Evolutionary conservation across 2,329 filamentous ascomycete species (phyloP).

Genomic region (Microascus cirrosus): DNA sequence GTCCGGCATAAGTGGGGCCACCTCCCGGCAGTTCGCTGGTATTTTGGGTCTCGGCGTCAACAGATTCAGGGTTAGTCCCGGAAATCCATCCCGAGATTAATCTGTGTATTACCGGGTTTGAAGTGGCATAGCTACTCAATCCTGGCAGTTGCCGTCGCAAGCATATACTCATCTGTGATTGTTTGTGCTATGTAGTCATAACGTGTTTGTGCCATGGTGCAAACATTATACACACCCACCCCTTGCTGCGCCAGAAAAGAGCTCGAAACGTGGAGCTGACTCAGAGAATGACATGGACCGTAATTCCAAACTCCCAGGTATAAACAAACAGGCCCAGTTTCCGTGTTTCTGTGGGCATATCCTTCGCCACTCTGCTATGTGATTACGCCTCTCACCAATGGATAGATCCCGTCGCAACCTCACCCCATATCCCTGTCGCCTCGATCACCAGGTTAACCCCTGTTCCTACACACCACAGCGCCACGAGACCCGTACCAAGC

Average conservation of each 20-base stretch:
- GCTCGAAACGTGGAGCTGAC: not conserved
- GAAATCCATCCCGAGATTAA: no score
- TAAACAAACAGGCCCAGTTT: not conserved
- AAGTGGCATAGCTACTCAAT: no score
- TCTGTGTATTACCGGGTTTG: no score
- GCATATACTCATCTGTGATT: no score
- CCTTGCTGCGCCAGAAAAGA: not conserved
- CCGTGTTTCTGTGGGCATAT: not conserved
- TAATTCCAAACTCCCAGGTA: not conserved
- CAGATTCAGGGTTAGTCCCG: no score
- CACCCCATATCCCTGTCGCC: slow-evolving; percentile 43
- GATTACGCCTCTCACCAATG: not conserved
- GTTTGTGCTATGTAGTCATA: no score
- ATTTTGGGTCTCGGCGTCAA: not conserved
- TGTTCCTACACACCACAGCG: slow-evolving; percentile 72
- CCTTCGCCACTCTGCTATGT: not conserved
- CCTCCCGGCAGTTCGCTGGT: not conserved
- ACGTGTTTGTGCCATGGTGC: no score
- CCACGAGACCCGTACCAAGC: slow-evolving; percentile 73
- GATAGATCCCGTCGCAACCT: slow-evolving; percentile 12
- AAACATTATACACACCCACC: not conserved
- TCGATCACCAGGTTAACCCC: slow-evolving; percentile 74
- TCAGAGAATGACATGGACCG: not conserved
- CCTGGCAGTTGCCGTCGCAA: no score
- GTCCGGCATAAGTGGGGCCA: not conserved